phyloP scores from a whole-genome alignment of 2,329 filamentous ascomycete species.

The Thelonectria blattea region DNA sequence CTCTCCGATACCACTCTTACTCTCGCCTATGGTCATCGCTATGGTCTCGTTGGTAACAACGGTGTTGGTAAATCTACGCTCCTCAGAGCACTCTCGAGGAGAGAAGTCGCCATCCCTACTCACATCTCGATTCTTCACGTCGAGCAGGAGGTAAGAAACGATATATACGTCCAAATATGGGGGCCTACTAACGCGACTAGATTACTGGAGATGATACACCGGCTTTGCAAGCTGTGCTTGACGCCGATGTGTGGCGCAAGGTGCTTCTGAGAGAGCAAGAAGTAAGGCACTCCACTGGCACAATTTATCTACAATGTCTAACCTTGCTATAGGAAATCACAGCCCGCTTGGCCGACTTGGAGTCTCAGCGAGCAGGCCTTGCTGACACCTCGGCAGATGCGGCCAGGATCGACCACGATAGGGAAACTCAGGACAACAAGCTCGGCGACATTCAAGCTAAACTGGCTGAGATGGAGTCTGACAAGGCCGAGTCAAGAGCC shows the following conservation, averaged over 20 bases:
- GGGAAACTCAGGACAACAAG: constrained; percentile 88
- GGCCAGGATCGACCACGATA: constrained; percentile 80
- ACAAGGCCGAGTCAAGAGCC: constrained; percentile 94
- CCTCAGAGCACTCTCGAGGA: constrained; percentile 84
- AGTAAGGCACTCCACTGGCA: constrained; percentile 53
- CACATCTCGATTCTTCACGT: constrained; percentile 99
- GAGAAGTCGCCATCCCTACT: constrained; percentile 93
- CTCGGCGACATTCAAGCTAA: constrained; percentile 91
- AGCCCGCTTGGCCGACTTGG: constrained; percentile 75
- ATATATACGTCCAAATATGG: neutral
- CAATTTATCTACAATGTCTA: constrained; percentile 24
- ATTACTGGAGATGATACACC: constrained; percentile 95
- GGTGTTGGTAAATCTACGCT: constrained; percentile 98
- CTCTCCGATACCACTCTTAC: constrained; percentile 89
- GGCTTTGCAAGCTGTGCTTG: constrained; percentile 90
- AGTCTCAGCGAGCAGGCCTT: constrained; percentile 76
- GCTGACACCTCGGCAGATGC: constrained; percentile 94
- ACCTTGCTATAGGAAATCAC: constrained; percentile 70
- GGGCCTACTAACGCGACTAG: constrained; percentile 49
- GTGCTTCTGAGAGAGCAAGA: constrained; percentile 89
- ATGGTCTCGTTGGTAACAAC: constrained; percentile 98
- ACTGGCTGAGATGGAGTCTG: constrained; percentile 97
- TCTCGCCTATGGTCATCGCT: constrained; percentile 88
- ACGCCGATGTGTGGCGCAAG: constrained; percentile 98
- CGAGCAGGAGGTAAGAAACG: constrained; percentile 84